Conservation (phyloP, 176 grass and related monocot genomes). For the Poa pratensis region DNA sequence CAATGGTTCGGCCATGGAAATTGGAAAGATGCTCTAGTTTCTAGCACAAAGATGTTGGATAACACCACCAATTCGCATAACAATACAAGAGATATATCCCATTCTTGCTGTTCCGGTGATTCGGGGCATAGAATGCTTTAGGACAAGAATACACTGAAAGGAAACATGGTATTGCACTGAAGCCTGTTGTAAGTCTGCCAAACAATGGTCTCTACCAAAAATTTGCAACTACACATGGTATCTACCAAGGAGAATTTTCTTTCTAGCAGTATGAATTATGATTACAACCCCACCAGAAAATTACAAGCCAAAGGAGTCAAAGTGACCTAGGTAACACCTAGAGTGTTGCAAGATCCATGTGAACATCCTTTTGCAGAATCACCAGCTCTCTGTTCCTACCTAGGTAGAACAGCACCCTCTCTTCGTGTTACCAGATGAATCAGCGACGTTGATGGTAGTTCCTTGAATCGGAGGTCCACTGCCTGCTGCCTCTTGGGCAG, state of each 20-base stretch:
- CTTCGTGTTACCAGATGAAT: slow-evolving; percentile 44
- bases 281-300: slow-evolving; percentile 53
- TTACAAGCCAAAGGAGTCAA: slow-evolving; percentile 48
- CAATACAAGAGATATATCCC: slow-evolving; percentile 25
- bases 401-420: slow-evolving; percentile 65
- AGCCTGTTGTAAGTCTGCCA: slow-evolving; percentile 49
- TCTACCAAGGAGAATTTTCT: slow-evolving; percentile 55
- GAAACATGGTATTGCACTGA: slow-evolving; percentile 33
- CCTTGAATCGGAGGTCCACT: slow-evolving; percentile 62
- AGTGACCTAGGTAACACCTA: slow-evolving; percentile 43
- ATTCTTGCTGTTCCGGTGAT: slow-evolving; percentile 9
- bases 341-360: slow-evolving; percentile 36
- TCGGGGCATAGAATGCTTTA: background rate
- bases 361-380: slow-evolving; percentile 32
- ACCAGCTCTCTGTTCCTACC: slow-evolving; percentile 13
- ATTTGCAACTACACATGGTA: slow-evolving; percentile 58
- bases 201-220: slow-evolving; percentile 61
- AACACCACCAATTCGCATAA: background rate
- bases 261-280: slow-evolving; percentile 54
- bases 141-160: slow-evolving; percentile 24
- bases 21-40: background rate
- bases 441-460: slow-evolving; percentile 61
- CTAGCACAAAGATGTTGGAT: background rate
- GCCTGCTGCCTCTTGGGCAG: slow-evolving; percentile 67
- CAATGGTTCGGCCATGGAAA: background rate